A percentile compares a stretch with the other conserved stretches of the same genome.
Evolutionary conservation across 2,329 filamentous ascomycete species (phyloP).

Genomic region (Nakataea oryzae): DNA sequence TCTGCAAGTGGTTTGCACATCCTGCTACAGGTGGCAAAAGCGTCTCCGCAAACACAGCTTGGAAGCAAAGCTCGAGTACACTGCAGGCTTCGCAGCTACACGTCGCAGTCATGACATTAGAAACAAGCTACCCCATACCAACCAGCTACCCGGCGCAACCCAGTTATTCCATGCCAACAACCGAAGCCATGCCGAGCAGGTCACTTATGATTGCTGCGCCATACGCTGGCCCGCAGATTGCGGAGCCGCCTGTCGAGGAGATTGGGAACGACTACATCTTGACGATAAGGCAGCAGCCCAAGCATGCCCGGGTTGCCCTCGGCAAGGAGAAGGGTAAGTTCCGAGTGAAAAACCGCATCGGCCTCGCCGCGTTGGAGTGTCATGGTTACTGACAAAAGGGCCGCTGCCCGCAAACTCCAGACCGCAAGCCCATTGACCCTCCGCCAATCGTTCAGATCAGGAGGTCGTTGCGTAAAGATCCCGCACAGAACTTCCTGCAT

Average conservation of each 20-base stretch:
- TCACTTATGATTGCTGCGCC: background rate
- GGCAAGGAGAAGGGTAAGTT: slow-evolving; percentile 63
- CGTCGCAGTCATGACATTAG: background rate
- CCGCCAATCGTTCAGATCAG: slow-evolving; percentile 72
- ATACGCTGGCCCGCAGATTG: background rate
- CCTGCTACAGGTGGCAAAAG: too few species aligned
- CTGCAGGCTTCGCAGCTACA: background rate
- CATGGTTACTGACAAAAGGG: background rate
- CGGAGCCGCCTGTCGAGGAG: background rate
- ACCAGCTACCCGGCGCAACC: background rate
- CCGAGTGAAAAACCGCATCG: background rate
- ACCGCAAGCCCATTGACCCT: slow-evolving; percentile 80
- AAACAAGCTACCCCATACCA: background rate
- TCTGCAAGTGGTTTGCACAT: too few species aligned
- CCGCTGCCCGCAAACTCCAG: slow-evolving; percentile 25
- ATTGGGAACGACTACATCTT: slow-evolving; percentile 16
- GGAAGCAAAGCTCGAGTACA: too few species aligned
- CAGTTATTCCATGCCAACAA: background rate
- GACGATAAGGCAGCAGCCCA: slow-evolving; percentile 53
- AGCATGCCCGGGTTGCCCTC: slow-evolving; percentile 55
- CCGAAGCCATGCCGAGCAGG: background rate
- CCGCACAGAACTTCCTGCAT: slow-evolving; percentile 36
- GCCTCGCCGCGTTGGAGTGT: background rate
- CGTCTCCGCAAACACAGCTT: too few species aligned
- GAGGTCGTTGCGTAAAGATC: slow-evolving; percentile 32